Evolutionary conservation across 805 yeast species (phyloP), one percentile per base, ranked within the genome.

Genomic region (Wickerhamiella kurtzmanii): DNA sequence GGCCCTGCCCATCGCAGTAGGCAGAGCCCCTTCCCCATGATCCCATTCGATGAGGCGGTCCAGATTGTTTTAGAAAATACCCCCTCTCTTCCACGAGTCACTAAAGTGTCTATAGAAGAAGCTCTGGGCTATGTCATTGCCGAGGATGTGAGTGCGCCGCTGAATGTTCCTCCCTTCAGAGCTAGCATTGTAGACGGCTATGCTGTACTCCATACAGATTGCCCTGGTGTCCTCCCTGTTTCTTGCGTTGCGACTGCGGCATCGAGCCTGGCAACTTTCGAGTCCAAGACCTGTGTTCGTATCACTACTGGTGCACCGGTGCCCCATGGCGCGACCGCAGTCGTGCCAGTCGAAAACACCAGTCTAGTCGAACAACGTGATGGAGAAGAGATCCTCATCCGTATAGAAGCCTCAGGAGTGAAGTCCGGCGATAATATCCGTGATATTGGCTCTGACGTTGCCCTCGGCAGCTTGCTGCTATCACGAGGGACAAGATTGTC

Each of bases 161-260:
- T 61, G 1, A 59, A 65, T 45, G 74, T 73, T 11, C 79, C 79
- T 0, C 62, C 65, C 16, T 74, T 71, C 57, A 55, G 73, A n/a
- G 77, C 79, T 2, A 69, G 76, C 48, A 71, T 74, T 22, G 78
- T 74, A 3, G 79, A 74, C 53, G 79, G 79, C 0, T 74, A 74
- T 51, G 78, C 79, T 1, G 74, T 73, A 0, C 48, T 61, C 3
- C 65, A 66, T 48, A 45, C 64, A 0, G 76, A 71, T 52, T 72
- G 76, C 8, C 71, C 75, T 0, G 75, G 73, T 1, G 54, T 56
- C 0, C 69, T 68, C 46, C 68, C 68, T 0, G 53, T 56, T 4
- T 47, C 55, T 6, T 44, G 50, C 4, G 50, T 53, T 3, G 40
- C 53, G 13, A 42, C 43, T 1, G 58, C 60, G 0, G 47, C 60